Percentiles rank a stretch among this genome's conserved stretches.
phyloP scores from a whole-genome alignment of 805 yeast genomes.

The Kuraishia borneana region DNA sequence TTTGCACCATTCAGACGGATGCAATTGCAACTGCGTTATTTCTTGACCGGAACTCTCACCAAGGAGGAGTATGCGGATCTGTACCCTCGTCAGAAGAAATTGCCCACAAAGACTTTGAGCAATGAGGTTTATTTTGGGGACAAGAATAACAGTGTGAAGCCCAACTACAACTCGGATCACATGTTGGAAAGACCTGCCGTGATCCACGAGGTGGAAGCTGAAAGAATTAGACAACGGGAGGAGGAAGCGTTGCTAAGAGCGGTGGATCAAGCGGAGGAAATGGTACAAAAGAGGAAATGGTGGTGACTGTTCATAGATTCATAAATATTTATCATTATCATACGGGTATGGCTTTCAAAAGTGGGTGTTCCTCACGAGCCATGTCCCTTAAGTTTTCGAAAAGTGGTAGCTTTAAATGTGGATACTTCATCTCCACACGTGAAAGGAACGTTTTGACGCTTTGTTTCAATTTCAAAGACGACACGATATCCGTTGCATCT shows the following conservation, averaged over 20 bases:
- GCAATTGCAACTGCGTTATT: slow-evolving; percentile 45
- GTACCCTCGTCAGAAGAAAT: slow-evolving; percentile 27
- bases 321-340: not conserved
- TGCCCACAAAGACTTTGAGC: slow-evolving; percentile 25
- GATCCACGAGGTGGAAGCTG: slow-evolving; percentile 66
- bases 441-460: too few species aligned
- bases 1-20: slow-evolving; percentile 57
- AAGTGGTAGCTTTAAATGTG: too few species aligned
- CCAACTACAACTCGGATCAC: slow-evolving; percentile 11
- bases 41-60: slow-evolving; percentile 38
- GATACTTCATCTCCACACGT: too few species aligned
- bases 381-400: too few species aligned
- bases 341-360: too few species aligned
- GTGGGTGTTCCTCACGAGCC: too few species aligned
- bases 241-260: slow-evolving; percentile 46
- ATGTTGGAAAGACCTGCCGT: slow-evolving; percentile 36
- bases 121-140: slow-evolving; percentile 25
- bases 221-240: slow-evolving; percentile 52
- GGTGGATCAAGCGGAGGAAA: slow-evolving; percentile 30
- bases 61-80: slow-evolving; percentile 58
- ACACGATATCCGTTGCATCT: too few species aligned
- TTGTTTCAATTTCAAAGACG: too few species aligned
- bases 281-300: slow-evolving; percentile 10
- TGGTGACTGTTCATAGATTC: slow-evolving; percentile 17
- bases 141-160: slow-evolving; percentile 23